Percentiles rank a stretch among this genome's conserved stretches.
Evolutionary conservation across 441 rosid genomes (phyloP).

Genomic region (Gossypium laxum): DNA sequence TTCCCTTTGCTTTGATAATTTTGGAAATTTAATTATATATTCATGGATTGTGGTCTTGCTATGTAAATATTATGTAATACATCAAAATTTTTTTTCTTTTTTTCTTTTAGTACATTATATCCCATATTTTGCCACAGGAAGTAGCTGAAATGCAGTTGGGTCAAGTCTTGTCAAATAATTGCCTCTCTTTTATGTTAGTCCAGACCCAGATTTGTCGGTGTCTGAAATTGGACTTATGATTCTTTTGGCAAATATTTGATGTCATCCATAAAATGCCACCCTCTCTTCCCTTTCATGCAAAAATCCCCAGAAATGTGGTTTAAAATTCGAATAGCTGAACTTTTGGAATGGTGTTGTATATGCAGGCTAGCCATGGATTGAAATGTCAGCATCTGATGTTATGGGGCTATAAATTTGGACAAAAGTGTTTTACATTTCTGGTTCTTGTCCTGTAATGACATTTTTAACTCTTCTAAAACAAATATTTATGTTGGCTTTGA

Average conservation of each 20-base stretch:
- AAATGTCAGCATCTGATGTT: conserved; percentile 22
- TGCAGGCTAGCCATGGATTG: conserved; percentile 4
- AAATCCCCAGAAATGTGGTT: conserved; percentile 9
- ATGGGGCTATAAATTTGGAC: conserved; percentile 8
- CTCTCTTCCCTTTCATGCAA: not conserved
- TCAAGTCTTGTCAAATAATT: not conserved
- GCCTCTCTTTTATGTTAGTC: not conserved
- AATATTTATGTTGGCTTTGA: not conserved
- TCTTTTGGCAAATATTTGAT: not conserved
- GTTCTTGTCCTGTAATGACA: not conserved
- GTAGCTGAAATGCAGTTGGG: not conserved
- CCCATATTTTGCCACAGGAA: not conserved
- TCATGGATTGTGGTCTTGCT: not conserved
- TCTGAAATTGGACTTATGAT: conserved; percentile 4
- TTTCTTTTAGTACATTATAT: not conserved
- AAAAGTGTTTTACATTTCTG: not conserved
- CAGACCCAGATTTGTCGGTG: not conserved
- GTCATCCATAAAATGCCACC: not conserved
- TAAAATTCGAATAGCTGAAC: not conserved
- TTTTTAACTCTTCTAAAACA: not conserved
- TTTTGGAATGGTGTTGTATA: not conserved
- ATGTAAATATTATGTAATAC: not conserved
- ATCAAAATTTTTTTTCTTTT: not conserved
- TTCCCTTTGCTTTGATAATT: not conserved
- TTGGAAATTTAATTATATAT: not conserved